Base-by-base conservation (phyloP, 2,329 filamentous ascomycete genomes). In the Talaromyces sp. region DNA sequence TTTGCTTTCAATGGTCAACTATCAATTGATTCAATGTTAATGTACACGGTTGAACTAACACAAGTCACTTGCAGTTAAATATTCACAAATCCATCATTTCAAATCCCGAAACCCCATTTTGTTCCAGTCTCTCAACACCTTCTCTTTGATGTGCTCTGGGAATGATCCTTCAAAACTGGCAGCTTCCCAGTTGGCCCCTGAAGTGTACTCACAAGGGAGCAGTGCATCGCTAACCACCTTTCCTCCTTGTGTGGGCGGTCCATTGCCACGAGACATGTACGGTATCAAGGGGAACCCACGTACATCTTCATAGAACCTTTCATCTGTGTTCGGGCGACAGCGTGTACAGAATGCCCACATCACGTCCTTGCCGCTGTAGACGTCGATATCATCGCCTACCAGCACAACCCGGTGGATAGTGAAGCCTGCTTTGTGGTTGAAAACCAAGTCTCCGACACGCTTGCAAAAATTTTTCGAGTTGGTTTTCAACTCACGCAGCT, bases 401-500 rank as follows among this genome's bases (percentile, higher is more conserved):
- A 58, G 44, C 30, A 58, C 27, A 4, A 53, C 28, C 22, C 57
- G 57, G 27, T 82, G 77, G 54, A 82, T 78, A 0, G 71, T 72
- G 49, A 73, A 75, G 7, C 77, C 75, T 11, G 71, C 71, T 68
- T 82, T 83, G 58, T 76, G 64, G 39, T 69, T 67, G 60, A 73
- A 73, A 5, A 82, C 67, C 1, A 81, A 19, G 47, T 81, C 73
- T 0, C 80, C 81, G 11, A 83, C 66, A 25, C 66, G 67, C 51
- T 72, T 70, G 55, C 71, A 71, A 52, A 84, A 76, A 0, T 76
- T 73, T 19, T 70, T 63, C 0, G 76, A 59, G 0, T 69, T 82
- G 17, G 80, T 82, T 52, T 85, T 81, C 78, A 85, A 80, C 9
- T 80, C 77, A 32, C 82, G 81, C 9, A 88, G 77, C 67, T 82